Conservation (phyloP, 2,329 filamentous ascomycete genomes). For the Dothideomycetes sp. region DNA sequence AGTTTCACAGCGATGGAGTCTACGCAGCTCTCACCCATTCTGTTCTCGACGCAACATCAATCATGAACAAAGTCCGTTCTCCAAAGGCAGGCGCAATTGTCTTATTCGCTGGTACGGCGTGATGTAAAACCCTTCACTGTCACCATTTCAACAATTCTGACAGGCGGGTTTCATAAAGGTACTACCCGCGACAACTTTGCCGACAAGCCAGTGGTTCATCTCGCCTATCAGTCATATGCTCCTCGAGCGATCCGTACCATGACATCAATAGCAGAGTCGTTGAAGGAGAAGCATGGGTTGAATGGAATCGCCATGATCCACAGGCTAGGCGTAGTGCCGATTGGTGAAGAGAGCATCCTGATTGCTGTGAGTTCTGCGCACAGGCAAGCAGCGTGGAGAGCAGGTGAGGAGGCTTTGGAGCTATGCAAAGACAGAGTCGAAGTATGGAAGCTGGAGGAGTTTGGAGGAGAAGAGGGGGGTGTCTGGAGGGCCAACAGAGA, state of each 20-base stretch:
- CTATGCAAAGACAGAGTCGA: conserved; percentile 78
- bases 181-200: conserved; percentile 69
- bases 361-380: conserved; percentile 80
- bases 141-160: background rate
- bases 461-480: conserved; percentile 60
- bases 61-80: conserved; percentile 59
- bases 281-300: conserved; percentile 52
- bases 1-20: conserved; percentile 35
- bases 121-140: background rate
- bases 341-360: conserved; percentile 87
- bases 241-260: conserved; percentile 61
- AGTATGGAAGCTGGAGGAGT: conserved; percentile 91
- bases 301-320: conserved; percentile 71
- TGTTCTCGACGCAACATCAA: conserved; percentile 43
- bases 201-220: conserved; percentile 58
- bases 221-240: conserved; percentile 65
- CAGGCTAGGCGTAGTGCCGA: conserved; percentile 71
- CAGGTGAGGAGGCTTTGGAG: conserved; percentile 82
- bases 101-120: conserved; percentile 54
- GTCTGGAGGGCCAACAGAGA: conserved; percentile 86
- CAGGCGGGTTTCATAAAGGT: conserved; percentile 32
- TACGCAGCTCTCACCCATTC: conserved; percentile 59
- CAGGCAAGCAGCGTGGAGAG: conserved; percentile 73
- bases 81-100: conserved; percentile 67
- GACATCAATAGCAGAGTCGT: conserved; percentile 47